Evolutionary conservation across 1,284 basidiomycete species (phyloP), one percentile per base, ranked within the genome.

Genomic region (Entoloma clypeatum): DNA sequence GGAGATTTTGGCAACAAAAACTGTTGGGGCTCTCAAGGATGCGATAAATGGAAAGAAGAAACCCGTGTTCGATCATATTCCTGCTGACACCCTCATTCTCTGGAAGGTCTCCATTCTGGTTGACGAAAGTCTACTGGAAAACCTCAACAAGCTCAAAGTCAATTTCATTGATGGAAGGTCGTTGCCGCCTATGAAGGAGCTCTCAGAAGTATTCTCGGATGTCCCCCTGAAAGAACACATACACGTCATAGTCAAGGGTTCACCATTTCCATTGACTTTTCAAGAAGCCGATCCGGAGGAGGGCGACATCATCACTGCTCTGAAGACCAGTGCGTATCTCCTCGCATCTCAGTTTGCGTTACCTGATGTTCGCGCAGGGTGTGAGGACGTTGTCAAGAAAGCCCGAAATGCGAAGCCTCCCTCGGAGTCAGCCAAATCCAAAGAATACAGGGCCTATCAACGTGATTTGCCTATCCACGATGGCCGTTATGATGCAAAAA

Each of bases 61-160:
- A 14, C 36, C 10, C 14, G 11, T 26, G 2, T 28, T 39, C 10
- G 11, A 39, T 4, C 10, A 37, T 11, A 6, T 42, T 23, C 2
- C 6, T 6, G 33, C 25, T 11, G 26, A 32, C 17, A 13, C 33
- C 21, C 22, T 46, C 23, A 29, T 34, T 11, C 34, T 46, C 25
- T 46, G 35, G 36, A 43, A 43, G 32, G 43, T 23, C 14, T 42
- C 45, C 34, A 42, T 41, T 42, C 32, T 39, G 17, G 14, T 7
- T 32, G 23, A 39, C 25, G 21, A 35, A 14, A 35, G 35, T 30
- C 28, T 35, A 34, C 30, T 36, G 39, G 27, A 41, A 29, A 26
- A 39, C 25, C 39, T 45, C n/a, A 29, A 36, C 23, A 36, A 9
- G n/a, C 28, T n/a, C n/a, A n/a, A n/a, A n/a, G n/a, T 11, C 28